These are phyloP conservation scores for Pleurozium schreberi DNA, from an alignment of 225 moss, liverwort and hornwort genomes.

Conservation along the genomic window DNA sequence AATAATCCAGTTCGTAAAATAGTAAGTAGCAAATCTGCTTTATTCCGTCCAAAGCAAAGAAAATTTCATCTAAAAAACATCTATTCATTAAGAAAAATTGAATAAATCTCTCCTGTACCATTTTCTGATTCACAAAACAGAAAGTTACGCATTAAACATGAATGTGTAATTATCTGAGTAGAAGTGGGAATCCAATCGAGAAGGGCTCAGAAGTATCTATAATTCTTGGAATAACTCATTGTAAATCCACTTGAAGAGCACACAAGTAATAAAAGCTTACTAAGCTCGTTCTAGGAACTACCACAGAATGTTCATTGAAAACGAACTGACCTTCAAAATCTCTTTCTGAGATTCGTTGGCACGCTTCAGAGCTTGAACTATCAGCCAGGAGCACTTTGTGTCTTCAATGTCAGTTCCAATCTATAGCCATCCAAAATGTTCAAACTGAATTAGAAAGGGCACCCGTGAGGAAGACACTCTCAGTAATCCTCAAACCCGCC, in stretches of 20 bases:
- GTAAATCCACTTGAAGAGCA: not conserved
- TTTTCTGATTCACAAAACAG: not conserved
- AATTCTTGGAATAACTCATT: not conserved
- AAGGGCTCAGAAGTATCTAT: not conserved
- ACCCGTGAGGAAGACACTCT: not conserved
- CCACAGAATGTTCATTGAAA: not conserved
- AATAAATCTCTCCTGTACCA: not conserved
- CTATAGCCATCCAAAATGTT: conserved; percentile 19
- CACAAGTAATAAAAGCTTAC: not conserved
- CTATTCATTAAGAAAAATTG: not conserved
- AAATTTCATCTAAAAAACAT: no score
- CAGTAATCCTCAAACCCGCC: not conserved
- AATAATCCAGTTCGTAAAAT: not conserved
- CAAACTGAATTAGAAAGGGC: not conserved
- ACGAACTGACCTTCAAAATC: conserved; percentile 31
- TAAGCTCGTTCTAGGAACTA: not conserved
- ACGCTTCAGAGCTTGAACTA: conserved; percentile 78
- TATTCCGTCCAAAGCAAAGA: not conserved
- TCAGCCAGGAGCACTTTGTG: conserved; percentile 96
- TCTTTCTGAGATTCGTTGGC: conserved; percentile 71
- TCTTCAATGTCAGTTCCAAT: conserved; percentile 99
- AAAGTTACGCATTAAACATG: not conserved
- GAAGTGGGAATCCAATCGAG: not conserved
- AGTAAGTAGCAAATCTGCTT: not conserved
- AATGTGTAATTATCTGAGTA: not conserved